A percentile compares a stretch with the other conserved stretches of the same genome.
These are phyloP conservation scores for Pseudogymnoascus sp. DNA, from an alignment of 2,329 filamentous ascomycete species.

Conservation along the genomic window DNA sequence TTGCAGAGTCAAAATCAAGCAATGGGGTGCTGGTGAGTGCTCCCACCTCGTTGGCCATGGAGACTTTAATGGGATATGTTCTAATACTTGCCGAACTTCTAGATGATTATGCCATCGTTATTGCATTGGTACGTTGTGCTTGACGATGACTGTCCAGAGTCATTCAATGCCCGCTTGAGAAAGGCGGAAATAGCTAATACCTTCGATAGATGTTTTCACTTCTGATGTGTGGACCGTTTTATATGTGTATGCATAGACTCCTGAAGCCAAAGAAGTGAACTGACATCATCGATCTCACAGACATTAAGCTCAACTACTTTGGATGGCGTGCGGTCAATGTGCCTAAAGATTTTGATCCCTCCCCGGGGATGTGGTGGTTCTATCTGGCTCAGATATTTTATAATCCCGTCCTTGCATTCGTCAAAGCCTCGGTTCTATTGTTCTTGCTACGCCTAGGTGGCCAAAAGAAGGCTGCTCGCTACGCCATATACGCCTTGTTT, in stretches of 20 bases:
- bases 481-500: conserved; percentile 24
- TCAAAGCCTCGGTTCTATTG: conserved; percentile 40
- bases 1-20: conserved; percentile 26
- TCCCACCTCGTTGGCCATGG: conserved; percentile 13
- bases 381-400: conserved; percentile 34
- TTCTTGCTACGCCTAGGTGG: conserved; percentile 38
- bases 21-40: conserved; percentile 25
- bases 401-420: conserved; percentile 39
- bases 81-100: not conserved
- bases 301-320: conserved; percentile 28
- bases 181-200: not conserved
- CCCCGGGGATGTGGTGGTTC: conserved; percentile 23
- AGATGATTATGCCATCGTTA: not conserved
- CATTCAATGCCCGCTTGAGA: not conserved
- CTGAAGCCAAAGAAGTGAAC: not conserved
- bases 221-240: not conserved
- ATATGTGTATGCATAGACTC: not conserved
- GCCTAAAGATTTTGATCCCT: not conserved
- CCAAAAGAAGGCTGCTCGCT: conserved; percentile 30
- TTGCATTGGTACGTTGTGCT: not conserved
- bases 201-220: not conserved
- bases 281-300: not conserved
- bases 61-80: not conserved
- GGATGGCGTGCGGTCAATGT: conserved; percentile 21
- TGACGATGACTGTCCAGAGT: not conserved